phyloP scores from a whole-genome alignment of 73 alveolate species.

The Symbiodinium natans region DNA sequence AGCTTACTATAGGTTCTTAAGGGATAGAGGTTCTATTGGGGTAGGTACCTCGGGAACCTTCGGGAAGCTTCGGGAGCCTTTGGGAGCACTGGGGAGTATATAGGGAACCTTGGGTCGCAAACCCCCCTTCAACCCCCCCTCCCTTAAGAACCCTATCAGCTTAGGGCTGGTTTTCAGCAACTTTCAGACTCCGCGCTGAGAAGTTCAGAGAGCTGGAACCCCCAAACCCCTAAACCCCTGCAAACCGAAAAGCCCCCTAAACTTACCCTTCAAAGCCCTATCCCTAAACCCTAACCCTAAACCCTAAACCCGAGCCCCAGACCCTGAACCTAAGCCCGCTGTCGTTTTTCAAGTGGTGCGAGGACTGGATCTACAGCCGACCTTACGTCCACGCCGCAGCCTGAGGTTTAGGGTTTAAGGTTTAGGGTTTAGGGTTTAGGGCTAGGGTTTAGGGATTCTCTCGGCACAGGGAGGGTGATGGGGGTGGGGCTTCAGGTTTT shows the following conservation, averaged over 20 bases:
- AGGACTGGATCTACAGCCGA: conserved; percentile 86
- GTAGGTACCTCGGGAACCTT: too few species aligned
- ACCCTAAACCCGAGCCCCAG: background rate
- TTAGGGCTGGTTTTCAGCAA: too few species aligned
- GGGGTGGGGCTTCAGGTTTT: background rate
- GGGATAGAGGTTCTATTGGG: too few species aligned
- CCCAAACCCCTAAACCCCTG: background rate
- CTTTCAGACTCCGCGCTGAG: too few species aligned
- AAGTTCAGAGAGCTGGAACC: background rate
- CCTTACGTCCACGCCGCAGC: conserved; percentile 53
- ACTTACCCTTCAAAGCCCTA: background rate
- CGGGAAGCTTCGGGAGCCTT: too few species aligned
- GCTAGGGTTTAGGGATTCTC: background rate
- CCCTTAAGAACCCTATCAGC: too few species aligned
- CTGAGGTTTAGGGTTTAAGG: background rate
- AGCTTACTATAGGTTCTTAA: too few species aligned
- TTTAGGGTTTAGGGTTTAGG: too few species aligned
- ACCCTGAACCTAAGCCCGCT: background rate
- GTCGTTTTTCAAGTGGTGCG: too few species aligned
- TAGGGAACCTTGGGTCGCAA: too few species aligned
- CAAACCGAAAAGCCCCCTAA: background rate
- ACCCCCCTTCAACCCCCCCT: too few species aligned
- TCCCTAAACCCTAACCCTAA: background rate
- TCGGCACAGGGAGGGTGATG: background rate
- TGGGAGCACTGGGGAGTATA: too few species aligned